phyloP scores from a whole-genome alignment of 2,329 filamentous ascomycete genomes.

The Tolypocladium ovalisporum region DNA sequence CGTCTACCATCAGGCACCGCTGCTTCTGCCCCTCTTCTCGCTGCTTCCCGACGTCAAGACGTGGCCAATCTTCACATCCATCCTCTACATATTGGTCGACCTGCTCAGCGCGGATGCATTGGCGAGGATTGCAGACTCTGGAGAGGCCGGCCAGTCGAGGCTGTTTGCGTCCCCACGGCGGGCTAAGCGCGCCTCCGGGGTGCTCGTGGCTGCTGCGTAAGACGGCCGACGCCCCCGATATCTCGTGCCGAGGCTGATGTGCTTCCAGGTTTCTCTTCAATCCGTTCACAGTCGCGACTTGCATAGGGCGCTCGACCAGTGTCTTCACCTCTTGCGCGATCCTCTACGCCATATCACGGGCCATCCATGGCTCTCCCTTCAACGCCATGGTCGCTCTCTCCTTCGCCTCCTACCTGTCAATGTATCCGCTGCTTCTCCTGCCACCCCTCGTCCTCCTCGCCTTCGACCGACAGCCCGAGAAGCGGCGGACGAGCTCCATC shows the following conservation, averaged over 20 bases:
- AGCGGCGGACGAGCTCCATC: conserved; percentile 22
- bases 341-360: conserved; percentile 71
- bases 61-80: conserved; percentile 62
- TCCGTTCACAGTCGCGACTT: conserved; percentile 85
- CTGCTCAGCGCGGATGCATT: conserved; percentile 73
- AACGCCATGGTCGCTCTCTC: conserved; percentile 77
- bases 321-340: conserved; percentile 85
- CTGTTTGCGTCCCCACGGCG: conserved; percentile 71
- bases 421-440: conserved; percentile 82
- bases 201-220: conserved; percentile 70
- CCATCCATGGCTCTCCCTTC: conserved; percentile 60
- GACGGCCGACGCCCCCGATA: conserved; percentile 10
- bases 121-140: conserved; percentile 68
- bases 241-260: conserved; percentile 6
- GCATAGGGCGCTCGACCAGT: conserved; percentile 78
- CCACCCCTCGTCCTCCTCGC: conserved; percentile 72
- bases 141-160: conserved; percentile 62
- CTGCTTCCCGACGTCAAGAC: conserved; percentile 61
- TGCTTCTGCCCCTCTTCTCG: conserved; percentile 85
- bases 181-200: conserved; percentile 61
- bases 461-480: conserved; percentile 50
- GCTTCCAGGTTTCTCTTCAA: conserved; percentile 76
- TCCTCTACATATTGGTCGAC: conserved; percentile 75
- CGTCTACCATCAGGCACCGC: conserved; percentile 69
- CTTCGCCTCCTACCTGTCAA: conserved; percentile 80